phyloP scores from a whole-genome alignment of 2,329 filamentous ascomycete species.

The Rhinocladiella similis region DNA sequence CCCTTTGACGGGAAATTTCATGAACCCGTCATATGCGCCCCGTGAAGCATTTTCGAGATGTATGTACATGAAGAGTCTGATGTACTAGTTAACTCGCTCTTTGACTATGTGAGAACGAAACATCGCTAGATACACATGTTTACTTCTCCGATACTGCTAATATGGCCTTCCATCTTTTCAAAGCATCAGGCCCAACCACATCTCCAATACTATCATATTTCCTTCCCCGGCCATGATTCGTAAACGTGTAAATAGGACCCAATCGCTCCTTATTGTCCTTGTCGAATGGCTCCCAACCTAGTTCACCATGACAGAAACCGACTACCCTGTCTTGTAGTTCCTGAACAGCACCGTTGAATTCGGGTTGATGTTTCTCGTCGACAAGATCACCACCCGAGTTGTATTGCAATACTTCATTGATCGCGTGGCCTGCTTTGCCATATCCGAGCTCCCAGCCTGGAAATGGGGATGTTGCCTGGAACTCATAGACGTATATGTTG shows the following conservation, averaged over 20 bases:
- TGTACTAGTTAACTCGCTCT: too few relatives aligned
- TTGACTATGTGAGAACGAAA: too few relatives aligned
- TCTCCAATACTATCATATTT: background rate
- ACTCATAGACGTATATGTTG: slow-evolving; percentile 1
- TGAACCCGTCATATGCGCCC: too few relatives aligned
- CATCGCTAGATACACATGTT: background rate
- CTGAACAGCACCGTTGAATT: background rate
- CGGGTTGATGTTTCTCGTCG: background rate
- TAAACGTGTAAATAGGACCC: background rate
- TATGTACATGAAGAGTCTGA: too few relatives aligned
- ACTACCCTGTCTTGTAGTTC: background rate
- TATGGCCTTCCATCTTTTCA: background rate
- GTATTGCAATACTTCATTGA: background rate
- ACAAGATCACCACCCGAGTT: background rate
- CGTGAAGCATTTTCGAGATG: too few relatives aligned
- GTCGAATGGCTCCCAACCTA: background rate
- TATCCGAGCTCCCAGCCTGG: background rate
- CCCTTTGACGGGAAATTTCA: too few relatives aligned
- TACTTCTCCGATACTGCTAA: background rate
- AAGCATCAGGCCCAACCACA: background rate
- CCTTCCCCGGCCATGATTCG: background rate
- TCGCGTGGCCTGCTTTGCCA: slow-evolving; percentile 1
- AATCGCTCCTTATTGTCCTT: background rate
- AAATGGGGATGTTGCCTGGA: background rate
- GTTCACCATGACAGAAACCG: background rate